phyloP scores from a whole-genome alignment of 2,329 filamentous ascomycete genomes.

The Emydomyces testavorans region DNA sequence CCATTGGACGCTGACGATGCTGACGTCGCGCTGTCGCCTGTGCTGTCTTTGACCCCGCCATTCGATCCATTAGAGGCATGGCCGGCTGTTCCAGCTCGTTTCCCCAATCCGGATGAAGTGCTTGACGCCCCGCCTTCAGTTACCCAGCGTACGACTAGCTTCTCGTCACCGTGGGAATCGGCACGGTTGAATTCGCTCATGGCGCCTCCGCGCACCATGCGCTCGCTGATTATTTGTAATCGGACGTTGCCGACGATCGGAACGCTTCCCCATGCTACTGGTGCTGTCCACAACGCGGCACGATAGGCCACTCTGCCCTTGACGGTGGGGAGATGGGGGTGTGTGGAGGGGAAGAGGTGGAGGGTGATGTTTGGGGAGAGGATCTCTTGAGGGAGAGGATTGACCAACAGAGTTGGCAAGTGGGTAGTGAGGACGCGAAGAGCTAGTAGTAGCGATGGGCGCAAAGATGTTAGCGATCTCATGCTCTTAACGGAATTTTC shows the following conservation, averaged over 20 bases:
- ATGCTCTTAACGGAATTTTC: too few relatives aligned
- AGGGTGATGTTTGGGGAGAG: constrained; percentile 52
- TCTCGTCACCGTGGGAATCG: constrained; percentile 46
- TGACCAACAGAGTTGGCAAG: constrained; percentile 49
- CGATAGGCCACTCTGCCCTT: constrained; percentile 82
- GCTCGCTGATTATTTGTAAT: constrained; percentile 77
- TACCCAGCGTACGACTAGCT: constrained; percentile 84
- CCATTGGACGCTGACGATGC: constrained; percentile 22
- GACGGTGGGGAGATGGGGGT: constrained; percentile 68
- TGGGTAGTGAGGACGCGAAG: constrained; percentile 51
- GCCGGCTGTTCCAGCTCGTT: background rate
- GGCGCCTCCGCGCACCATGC: constrained; percentile 56
- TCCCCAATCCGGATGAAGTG: background rate
- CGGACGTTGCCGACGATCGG: constrained; percentile 84
- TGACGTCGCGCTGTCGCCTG: constrained; percentile 8
- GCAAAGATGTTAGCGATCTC: constrained; percentile 5
- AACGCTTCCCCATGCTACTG: constrained; percentile 87
- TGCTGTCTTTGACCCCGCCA: background rate
- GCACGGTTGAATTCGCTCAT: constrained; percentile 29
- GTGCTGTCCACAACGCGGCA: constrained; percentile 89
- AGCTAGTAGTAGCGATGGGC: constrained; percentile 31
- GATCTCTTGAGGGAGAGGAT: constrained; percentile 50
- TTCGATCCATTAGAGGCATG: constrained; percentile 5
- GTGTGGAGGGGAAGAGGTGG: constrained; percentile 52
- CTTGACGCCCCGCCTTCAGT: constrained; percentile 37